Conservation (phyloP, 441 rosid species). For the Macaranga tanarius region DNA sequence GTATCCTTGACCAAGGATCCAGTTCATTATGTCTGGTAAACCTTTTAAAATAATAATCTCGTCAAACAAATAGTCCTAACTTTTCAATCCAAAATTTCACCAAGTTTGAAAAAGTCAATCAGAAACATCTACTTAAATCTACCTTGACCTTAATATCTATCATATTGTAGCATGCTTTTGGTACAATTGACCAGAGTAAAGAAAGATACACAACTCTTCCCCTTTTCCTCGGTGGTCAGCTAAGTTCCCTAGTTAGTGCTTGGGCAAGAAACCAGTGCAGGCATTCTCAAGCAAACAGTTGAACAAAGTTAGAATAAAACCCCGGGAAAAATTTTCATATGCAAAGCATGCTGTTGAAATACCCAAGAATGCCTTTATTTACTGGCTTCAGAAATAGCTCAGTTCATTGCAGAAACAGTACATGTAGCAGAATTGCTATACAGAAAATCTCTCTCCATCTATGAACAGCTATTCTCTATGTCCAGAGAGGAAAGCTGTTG, state of each 20-base stretch:
- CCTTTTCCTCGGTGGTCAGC: neutral
- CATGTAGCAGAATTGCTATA: neutral
- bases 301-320: slow-evolving; percentile 9
- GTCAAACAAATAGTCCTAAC: neutral
- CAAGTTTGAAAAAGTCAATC: neutral
- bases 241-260: neutral
- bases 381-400: neutral
- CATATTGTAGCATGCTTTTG: neutral
- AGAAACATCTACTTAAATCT: neutral
- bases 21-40: neutral
- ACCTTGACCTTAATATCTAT: neutral
- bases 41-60: neutral
- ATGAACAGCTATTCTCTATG: neutral
- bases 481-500: neutral
- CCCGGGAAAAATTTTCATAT: neutral
- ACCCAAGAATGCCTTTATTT: neutral
- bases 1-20: neutral
- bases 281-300: neutral
- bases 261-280: neutral
- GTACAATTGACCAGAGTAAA: neutral
- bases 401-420: neutral
- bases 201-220: neutral
- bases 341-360: neutral
- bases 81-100: neutral
- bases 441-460: neutral